Base-by-base conservation (phyloP, 192 early-diverging fungal genomes). In the Coemansia sp. region DNA sequence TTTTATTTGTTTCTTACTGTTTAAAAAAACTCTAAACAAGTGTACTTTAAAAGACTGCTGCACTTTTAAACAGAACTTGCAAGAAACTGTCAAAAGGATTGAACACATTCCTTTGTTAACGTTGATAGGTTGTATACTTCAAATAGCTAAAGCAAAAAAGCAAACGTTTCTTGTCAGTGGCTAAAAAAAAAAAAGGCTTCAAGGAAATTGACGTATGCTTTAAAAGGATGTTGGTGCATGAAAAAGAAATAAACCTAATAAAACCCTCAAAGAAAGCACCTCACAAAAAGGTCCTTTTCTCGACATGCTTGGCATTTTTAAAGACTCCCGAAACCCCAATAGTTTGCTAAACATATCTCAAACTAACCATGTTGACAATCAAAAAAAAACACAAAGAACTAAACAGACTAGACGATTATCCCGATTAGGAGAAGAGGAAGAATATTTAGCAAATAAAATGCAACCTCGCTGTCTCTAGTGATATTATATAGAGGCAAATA, bases 401-500 rank as follows among this genome's bases (percentile, higher is more conserved):
- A 46, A 32, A 30, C 11, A 31, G 32, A 8, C 22, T 36, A 66
- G 8, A 67, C 60, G 0, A 67, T 21, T 4, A 67, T 60, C 2
- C 57, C 58, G 36, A 67, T 60, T 19, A 67, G 6, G 6, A 64
- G 25, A 10, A 71, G 11, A 4, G 70, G 70, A 6, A 36, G 30
- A 19, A 64, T 51, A 27, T 56, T 51, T n/a, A 71, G 46, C 19
- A 54, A 30, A 51, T 71, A 71, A 20, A 23, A 65, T 0, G 50
- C 31, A 14, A 46, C 51, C 53, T 71, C 62, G 39, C 63, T 71
- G 11, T 19, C 27, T 14, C 63, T 25, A 4, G 63, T 29, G 0
- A 50, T 52, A n/a, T 51, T 65, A 10, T 6, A 20, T 3, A 71
- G 33, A n/a, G 63, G 58, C 30, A 71, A 17, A 6, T 54, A 67